Conservation (phyloP, 2,329 filamentous ascomycete genomes). For the Chaetomium olivaceum region DNA sequence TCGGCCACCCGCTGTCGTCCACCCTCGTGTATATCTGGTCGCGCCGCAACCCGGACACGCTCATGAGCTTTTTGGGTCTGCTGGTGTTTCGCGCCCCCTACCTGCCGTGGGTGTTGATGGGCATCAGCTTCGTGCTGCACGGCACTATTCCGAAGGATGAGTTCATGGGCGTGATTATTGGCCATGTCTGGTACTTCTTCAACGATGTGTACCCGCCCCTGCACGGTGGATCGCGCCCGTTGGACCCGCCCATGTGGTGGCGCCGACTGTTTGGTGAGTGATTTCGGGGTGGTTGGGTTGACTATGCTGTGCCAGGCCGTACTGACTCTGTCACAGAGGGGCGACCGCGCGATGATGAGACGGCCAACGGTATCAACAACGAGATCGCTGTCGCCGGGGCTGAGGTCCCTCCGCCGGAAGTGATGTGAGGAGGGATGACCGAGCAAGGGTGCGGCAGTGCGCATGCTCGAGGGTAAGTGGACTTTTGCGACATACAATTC, state of each 20-base stretch:
- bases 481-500: conserved; percentile 1
- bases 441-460: neutral
- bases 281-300: neutral
- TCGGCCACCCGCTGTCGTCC: conserved; percentile 89
- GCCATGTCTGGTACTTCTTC: conserved; percentile 98
- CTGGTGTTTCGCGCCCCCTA: conserved; percentile 93
- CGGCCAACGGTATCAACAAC: conserved; percentile 58
- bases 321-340: conserved; percentile 41
- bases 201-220: conserved; percentile 93
- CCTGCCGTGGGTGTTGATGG: conserved; percentile 93
- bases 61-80: conserved; percentile 84
- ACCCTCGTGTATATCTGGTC: conserved; percentile 99
- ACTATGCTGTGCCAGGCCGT: neutral
- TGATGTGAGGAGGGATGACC: conserved; percentile 31
- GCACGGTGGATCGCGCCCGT: conserved; percentile 77
- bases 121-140: conserved; percentile 88
- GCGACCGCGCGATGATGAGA: conserved; percentile 48
- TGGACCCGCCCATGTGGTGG: conserved; percentile 92
- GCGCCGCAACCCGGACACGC: conserved; percentile 86
- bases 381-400: conserved; percentile 62
- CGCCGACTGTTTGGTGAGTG: conserved; percentile 68
- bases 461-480: neutral
- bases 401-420: conserved; percentile 40
- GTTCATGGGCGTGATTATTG: conserved; percentile 90
- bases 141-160: conserved; percentile 91